These are phyloP conservation scores for Phytophthora rubi DNA, from an alignment of 352 stramenopile species.

Conservation along the genomic window DNA sequence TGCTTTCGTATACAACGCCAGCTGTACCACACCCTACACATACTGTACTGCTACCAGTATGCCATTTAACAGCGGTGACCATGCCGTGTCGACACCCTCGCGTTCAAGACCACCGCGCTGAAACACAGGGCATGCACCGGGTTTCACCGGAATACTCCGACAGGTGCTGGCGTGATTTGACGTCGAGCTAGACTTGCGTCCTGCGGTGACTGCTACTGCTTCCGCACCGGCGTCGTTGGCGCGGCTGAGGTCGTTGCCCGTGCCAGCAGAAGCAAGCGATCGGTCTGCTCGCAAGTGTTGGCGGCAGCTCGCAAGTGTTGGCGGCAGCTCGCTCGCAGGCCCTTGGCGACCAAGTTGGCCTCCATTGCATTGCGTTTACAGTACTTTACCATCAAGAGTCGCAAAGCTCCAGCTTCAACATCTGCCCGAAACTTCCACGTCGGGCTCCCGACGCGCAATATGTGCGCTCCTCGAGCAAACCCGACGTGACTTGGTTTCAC, in stretches of 20 bases:
- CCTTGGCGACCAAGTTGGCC: background rate
- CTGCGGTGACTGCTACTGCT: background rate
- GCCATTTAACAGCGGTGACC: slow-evolving; percentile 35
- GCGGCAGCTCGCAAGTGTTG: background rate
- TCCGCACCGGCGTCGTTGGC: background rate
- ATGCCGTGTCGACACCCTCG: slow-evolving; percentile 25
- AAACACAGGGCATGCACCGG: slow-evolving; percentile 3
- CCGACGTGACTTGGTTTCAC: slow-evolving; percentile 21
- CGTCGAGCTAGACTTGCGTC: background rate
- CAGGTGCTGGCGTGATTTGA: slow-evolving; percentile 24
- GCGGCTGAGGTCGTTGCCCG: too few relatives aligned
- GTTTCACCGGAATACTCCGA: slow-evolving; percentile 37
- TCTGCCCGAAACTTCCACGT: slow-evolving; percentile 37
- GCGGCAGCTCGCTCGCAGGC: background rate
- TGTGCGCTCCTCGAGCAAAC: slow-evolving; percentile 3
- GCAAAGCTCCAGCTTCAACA: slow-evolving; percentile 23
- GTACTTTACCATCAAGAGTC: background rate
- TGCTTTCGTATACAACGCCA: slow-evolving; percentile 21
- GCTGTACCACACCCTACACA: background rate
- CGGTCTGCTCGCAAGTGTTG: too few relatives aligned
- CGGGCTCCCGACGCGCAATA: slow-evolving; percentile 32
- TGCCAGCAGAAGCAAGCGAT: background rate
- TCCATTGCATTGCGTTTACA: background rate
- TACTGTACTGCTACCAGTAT: background rate
- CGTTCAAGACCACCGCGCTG: slow-evolving; percentile 3